Percentiles rank a stretch among this genome's conserved stretches.
Conservation (phyloP, 2,329 filamentous ascomycete genomes). For the Magnaporthiopsis incrustans region DNA sequence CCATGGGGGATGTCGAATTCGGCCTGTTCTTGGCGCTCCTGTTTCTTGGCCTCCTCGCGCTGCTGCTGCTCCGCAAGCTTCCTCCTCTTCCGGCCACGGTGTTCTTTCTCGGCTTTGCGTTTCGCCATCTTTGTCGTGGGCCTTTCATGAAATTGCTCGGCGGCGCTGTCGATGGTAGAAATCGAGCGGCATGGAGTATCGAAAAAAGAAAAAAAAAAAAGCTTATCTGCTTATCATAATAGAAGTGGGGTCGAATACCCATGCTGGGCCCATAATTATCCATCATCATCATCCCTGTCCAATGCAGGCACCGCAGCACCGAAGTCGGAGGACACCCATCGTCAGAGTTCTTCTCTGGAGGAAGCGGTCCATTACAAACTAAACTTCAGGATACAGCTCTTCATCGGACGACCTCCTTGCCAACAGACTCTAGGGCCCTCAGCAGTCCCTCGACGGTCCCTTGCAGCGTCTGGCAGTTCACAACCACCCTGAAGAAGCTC, state of each 20-base stretch:
- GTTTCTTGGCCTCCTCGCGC: constrained; percentile 3
- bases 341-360: too few species aligned
- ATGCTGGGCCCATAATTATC: too few species aligned
- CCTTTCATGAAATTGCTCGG: background rate
- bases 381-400: too few species aligned
- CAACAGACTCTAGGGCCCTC: constrained; percentile 42
- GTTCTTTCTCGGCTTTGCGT: constrained; percentile 8
- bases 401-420: constrained; percentile 18
- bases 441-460: constrained; percentile 46
- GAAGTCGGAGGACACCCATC: too few species aligned
- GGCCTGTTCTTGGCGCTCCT: constrained; percentile 16
- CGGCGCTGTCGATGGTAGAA: background rate
- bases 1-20: constrained; percentile 9
- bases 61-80: background rate
- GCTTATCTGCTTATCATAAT: background rate
- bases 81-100: constrained; percentile 1
- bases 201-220: background rate
- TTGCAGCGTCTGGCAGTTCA: constrained; percentile 46
- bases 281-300: background rate
- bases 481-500: constrained; percentile 51
- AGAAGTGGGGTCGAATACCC: background rate
- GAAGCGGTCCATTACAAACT: too few species aligned
- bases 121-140: constrained; percentile 7
- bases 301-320: background rate
- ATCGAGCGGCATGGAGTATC: too few species aligned